Evolutionary conservation across 257 asterid species (phyloP).

Genomic region (Solanum paucissectum): DNA sequence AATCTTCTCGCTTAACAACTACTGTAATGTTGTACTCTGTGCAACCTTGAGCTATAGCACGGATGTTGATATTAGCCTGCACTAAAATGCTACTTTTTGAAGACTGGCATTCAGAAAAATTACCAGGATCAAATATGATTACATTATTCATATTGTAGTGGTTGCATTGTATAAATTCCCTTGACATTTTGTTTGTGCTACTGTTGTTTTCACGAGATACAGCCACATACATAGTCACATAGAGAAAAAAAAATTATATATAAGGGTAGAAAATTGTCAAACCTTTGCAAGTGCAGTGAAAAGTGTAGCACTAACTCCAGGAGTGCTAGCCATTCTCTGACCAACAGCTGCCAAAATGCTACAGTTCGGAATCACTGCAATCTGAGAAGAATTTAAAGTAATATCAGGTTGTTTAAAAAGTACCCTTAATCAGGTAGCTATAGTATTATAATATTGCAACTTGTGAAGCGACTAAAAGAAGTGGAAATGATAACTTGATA

Average conservation of each 20-base stretch:
- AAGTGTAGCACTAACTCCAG: conserved; percentile 97
- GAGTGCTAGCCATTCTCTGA: conserved; percentile 99
- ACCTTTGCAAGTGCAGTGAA: conserved; percentile 99
- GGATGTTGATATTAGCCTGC: conserved; percentile 94
- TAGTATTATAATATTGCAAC: not conserved
- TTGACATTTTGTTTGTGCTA: not conserved
- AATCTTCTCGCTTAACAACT: conserved; percentile 86
- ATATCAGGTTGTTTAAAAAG: not conserved
- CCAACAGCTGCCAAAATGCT: conserved; percentile 99
- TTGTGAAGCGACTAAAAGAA: not conserved
- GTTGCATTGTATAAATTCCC: not conserved
- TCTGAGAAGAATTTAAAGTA: conserved; percentile 33
- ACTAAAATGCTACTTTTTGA: conserved; percentile 12
- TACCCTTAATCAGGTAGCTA: not conserved
- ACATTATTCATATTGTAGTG: not conserved
- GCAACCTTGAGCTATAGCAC: conserved; percentile 99
- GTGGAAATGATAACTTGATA: not conserved
- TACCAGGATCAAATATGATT: not conserved
- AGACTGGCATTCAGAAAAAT: not conserved
- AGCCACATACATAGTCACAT: not conserved
- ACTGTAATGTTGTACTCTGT: conserved; percentile 92
- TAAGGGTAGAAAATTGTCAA: conserved; percentile 5
- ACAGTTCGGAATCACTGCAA: conserved; percentile 83
- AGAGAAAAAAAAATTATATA: not conserved
- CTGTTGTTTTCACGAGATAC: not conserved